phyloP scores from a whole-genome alignment of 208 protist genomes.

The Trypanosoma congolense region DNA sequence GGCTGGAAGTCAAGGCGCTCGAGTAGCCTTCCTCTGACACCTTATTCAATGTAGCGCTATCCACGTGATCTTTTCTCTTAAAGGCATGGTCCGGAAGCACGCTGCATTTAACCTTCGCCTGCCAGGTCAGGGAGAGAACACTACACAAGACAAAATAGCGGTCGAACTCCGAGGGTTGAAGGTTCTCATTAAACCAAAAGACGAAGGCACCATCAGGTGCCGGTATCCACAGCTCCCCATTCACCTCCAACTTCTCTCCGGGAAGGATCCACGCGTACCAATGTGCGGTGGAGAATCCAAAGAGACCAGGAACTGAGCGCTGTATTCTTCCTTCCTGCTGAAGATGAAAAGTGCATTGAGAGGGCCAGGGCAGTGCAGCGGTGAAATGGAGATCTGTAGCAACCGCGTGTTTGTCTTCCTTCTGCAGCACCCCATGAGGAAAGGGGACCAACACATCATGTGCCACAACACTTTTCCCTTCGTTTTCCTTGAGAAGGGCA shows the following conservation, averaged over 20 bases:
- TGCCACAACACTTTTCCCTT: constrained; percentile 20
- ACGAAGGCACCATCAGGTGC: constrained; percentile 68
- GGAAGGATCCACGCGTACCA: constrained; percentile 79
- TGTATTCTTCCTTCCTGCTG: constrained; percentile 48
- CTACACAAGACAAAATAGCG: constrained; percentile 73
- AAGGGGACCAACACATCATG: constrained; percentile 65
- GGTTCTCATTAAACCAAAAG: constrained; percentile 63
- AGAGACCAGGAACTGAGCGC: constrained; percentile 41
- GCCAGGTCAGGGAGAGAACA: constrained; percentile 38
- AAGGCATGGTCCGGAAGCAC: constrained; percentile 54
- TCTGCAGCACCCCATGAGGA: constrained; percentile 37
- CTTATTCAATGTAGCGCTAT: background rate
- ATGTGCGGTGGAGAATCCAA: constrained; percentile 30
- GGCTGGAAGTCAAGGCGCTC: background rate
- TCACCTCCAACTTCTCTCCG: constrained; percentile 56
- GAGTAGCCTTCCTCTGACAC: background rate
- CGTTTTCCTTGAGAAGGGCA: constrained; percentile 31
- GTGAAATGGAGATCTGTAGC: constrained; percentile 45
- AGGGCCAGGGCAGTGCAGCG: constrained; percentile 66
- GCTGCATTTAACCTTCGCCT: constrained; percentile 36
- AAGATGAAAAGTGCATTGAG: constrained; percentile 55
- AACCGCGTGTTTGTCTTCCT: constrained; percentile 30
- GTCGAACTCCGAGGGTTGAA: constrained; percentile 60
- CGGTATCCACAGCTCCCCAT: constrained; percentile 40
- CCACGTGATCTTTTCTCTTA: constrained; percentile 27